Conservation (phyloP, 768 basidiomycete genomes). For the Lactarius sp. region DNA sequence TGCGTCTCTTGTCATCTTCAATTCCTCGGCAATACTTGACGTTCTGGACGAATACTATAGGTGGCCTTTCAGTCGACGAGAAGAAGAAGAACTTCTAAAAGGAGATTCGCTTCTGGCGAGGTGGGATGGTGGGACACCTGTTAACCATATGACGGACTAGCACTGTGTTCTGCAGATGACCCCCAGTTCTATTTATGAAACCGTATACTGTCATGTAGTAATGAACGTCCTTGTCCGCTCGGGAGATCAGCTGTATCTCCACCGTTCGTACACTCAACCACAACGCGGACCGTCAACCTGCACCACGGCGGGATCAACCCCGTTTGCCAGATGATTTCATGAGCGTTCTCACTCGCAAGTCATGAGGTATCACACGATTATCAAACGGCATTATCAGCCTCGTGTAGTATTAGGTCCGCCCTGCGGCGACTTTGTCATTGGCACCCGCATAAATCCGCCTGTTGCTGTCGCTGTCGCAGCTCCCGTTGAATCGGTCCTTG, state of each 20-base stretch:
- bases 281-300: not conserved
- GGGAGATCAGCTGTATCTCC: slow-evolving; percentile 3
- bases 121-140: not conserved
- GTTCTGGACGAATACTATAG: slow-evolving; percentile 34
- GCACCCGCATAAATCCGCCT: not conserved
- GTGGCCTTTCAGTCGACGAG: slow-evolving; percentile 96
- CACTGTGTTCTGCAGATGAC: slow-evolving; percentile 9
- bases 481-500: not conserved
- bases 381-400: slow-evolving; percentile 3
- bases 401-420: not conserved
- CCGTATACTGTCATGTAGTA: slow-evolving; percentile 15
- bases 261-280: not conserved
- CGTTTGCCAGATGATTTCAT: slow-evolving; percentile 1
- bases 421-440: not conserved
- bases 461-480: not conserved
- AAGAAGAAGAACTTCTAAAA: slow-evolving; percentile 91
- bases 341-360: not conserved
- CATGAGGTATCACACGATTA: not conserved
- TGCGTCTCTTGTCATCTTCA: slow-evolving; percentile 32
- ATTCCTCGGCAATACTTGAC: not conserved
- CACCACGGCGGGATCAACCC: not conserved
- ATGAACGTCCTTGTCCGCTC: slow-evolving; percentile 2
- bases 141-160: not conserved
- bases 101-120: not conserved
- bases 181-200: slow-evolving; percentile 14